Base-by-base conservation (phyloP, 805 yeast genomes). In the Clavispora carvajalis region DNA sequence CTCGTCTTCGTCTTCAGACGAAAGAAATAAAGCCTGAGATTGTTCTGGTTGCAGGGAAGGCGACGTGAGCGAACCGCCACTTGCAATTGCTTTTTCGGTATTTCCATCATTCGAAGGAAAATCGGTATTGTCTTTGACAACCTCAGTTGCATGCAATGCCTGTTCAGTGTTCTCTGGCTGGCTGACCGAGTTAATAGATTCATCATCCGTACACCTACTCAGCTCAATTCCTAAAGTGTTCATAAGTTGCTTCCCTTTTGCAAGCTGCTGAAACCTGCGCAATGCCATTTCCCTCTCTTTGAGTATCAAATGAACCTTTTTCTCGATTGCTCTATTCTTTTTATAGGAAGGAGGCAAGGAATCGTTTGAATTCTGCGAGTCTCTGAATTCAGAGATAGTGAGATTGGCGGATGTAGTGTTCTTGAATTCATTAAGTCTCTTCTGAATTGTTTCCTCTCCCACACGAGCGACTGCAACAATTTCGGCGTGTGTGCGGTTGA, bases 381-480 rank as follows among this genome's bases (percentile, higher is more conserved):
- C 74, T 52, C 98, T 73, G 56, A 93, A 91, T 33, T 79, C 82
- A 34, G 74, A 71, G 15, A 93, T 80, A 0, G 95, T 79, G 45
- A 91, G 62, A 8, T 67, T 65, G 1, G 88, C 95, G 0, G 95
- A 80, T 13, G 76, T 67, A 0, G 98, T 89, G 39, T 72, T 71
- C 49, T 79, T 82, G 58, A 93, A 93, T 64, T 93, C 99, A 51
- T 84, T 84, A 49, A 93, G 73, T 50, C 99, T 74, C 49, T 86
- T 77, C 58, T 93, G 98, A 36, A 93, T 73, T 1, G 99, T 95
- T 45, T 85, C 93, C 53, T 88, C 95, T 5, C 96, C 96, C 19
- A 93, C 90, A 59, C 88, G 95, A 1, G 98, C 91, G 7, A 93
- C 93, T 0, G 95, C 91, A 13, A 91, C 97, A 39, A 93, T 83